Base-by-base conservation (phyloP, 116 monocot species). In the Zostera marina region DNA sequence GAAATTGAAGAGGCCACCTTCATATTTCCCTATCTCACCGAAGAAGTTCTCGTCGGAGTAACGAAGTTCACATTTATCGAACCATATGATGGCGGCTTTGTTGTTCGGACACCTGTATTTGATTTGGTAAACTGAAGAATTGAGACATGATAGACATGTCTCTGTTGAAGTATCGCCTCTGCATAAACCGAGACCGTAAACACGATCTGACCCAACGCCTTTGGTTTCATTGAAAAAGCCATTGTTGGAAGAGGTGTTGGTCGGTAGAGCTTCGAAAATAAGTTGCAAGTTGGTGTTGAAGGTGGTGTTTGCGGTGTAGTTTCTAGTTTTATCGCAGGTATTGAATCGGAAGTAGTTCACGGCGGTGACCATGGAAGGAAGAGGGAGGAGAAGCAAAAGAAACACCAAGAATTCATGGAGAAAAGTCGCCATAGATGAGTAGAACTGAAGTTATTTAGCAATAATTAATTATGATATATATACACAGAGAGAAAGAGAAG, bases 161-260 rank as follows among this genome's bases (percentile, higher is more conserved):
- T 46, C 0, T 19, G 15, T 9, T 15, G 2, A 12, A 24, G 52
- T 44, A 59, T 82, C 81, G 13, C 73, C 77, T 19, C 77, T 76
- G 56, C 81, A 81, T 54, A 73, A 70, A 7, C 56, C 66, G 44
- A 73, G 60, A 56, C 76, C 80, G 7, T 65, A 54, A 22, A 68
- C 60, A 3, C 23, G 66, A 56, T 71, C 47, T 14, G 75, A 71
- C 39, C 8, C 0, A 14, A 17, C 43, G 24, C 66, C 60, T 0
- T 26, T 9, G 55, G 45, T 55, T 11, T 41, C 22, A 11, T 42
- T 11, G 59, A 14, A n/a, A 52, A 41, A 59, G 11, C 48, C 42
- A 52, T 26, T 15, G 54, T 21, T 4, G 14, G 54, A 44, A n/a
- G n/a, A n/a, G n/a, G 22, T 22, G 22, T 43, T 44, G 53, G 59